These are phyloP conservation scores for Ganoderma boninense DNA, from an alignment of 1,284 basidiomycete species.

Conservation along the genomic window DNA sequence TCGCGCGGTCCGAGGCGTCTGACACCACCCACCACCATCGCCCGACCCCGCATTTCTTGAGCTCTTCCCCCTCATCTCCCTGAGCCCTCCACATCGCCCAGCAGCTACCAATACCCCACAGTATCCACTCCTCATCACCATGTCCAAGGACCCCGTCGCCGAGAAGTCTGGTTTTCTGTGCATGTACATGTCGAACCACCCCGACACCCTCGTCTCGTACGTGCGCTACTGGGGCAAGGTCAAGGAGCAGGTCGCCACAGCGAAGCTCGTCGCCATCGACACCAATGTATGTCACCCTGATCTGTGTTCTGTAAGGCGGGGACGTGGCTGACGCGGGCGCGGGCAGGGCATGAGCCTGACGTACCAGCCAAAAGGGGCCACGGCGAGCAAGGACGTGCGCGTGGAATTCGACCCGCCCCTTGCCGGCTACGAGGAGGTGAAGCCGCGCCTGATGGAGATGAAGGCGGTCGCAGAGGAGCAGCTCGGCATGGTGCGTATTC, in stretches of 20 bases:
- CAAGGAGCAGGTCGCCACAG: constrained; percentile 57
- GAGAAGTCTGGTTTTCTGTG: constrained; percentile 78
- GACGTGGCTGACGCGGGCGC: background rate
- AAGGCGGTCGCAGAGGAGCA: constrained; percentile 76
- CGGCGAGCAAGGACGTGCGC: constrained; percentile 53
- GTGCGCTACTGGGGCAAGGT: constrained; percentile 79
- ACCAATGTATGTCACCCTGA: constrained; percentile 53
- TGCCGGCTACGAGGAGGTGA: constrained; percentile 78
- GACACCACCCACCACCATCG: background rate
- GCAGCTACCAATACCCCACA: background rate
- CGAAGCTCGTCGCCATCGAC: constrained; percentile 73
- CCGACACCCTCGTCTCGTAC: constrained; percentile 82
- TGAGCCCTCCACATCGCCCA: background rate
- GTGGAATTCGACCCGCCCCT: constrained; percentile 76
- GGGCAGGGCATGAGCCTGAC: constrained; percentile 72
- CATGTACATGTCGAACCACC: constrained; percentile 85
- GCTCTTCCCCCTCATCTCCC: background rate
- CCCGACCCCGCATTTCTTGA: background rate
- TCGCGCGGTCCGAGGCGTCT: background rate
- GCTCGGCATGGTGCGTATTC: constrained; percentile 71
- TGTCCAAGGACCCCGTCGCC: constrained; percentile 73
- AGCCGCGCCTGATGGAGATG: constrained; percentile 78
- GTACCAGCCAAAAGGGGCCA: constrained; percentile 60
- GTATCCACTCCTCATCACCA: constrained; percentile 20
- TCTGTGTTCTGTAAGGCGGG: background rate